Evolutionary conservation across 2,329 filamentous ascomycete genomes (phyloP).

Genomic region (Cladosporium sphaerospermum): DNA sequence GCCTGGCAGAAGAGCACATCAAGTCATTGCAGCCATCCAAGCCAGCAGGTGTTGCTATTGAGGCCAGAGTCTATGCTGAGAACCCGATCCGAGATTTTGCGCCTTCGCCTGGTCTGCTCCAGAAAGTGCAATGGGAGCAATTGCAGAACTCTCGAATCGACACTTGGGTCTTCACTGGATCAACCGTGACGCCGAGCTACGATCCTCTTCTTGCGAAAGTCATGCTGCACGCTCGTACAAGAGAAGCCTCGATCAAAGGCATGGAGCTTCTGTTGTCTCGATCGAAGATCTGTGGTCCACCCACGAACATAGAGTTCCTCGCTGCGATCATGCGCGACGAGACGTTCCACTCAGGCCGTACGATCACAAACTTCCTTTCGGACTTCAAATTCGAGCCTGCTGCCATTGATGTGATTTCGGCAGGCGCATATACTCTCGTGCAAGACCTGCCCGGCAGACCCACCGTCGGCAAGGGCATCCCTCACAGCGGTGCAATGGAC

Average conservation of each 20-base stretch:
- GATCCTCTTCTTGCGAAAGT: conserved; percentile 37
- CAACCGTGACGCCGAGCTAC: conserved; percentile 52
- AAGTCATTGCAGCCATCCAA: conserved; percentile 36
- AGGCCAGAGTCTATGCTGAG: conserved; percentile 52
- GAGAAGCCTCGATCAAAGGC: conserved; percentile 38
- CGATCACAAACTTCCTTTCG: conserved; percentile 52
- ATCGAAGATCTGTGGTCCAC: conserved; percentile 47
- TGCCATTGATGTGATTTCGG: conserved; percentile 51
- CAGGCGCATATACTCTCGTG: conserved; percentile 52
- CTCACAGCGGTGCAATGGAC: conserved; percentile 57
- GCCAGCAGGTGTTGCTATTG: conserved; percentile 46
- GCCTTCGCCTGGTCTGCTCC: conserved; percentile 54
- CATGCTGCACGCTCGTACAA: conserved; percentile 46
- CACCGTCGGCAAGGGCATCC: conserved; percentile 52
- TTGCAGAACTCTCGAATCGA: conserved; percentile 50
- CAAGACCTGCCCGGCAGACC: conserved; percentile 56
- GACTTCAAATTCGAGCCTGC: conserved; percentile 44
- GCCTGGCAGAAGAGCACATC: conserved; percentile 38
- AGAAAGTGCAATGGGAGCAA: conserved; percentile 50
- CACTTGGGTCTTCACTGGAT: conserved; percentile 57
- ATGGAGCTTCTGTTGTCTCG: conserved; percentile 40
- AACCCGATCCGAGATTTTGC: conserved; percentile 54
- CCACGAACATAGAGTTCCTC: conserved; percentile 54
- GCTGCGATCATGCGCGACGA: conserved; percentile 42
- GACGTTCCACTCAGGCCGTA: conserved; percentile 45